These are phyloP conservation scores for Cystobasidiaceae sp. DNA, from an alignment of 1,284 basidiomycete genomes.

Conservation along the genomic window DNA sequence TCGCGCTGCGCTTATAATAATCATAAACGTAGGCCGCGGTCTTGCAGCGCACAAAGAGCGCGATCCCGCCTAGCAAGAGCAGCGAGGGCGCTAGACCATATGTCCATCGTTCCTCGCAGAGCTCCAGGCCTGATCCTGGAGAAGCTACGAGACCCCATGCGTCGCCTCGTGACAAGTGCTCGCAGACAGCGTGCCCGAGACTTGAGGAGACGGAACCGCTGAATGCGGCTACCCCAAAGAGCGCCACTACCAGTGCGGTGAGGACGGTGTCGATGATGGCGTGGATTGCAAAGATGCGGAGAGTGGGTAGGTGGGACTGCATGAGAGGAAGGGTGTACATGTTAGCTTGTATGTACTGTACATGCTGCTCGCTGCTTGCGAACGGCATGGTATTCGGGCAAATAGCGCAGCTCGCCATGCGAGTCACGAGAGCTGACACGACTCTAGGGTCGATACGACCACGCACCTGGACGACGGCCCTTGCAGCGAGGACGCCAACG, in stretches of 20 bases:
- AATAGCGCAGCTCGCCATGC: too few species aligned
- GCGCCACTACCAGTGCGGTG: not conserved
- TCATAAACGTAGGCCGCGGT: constrained; percentile 5
- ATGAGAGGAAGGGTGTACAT: not conserved
- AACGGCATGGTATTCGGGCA: too few species aligned
- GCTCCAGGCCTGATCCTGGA: constrained; percentile 19
- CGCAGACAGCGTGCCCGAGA: constrained; percentile 24
- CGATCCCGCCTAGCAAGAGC: constrained; percentile 9
- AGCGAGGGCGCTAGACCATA: constrained; percentile 19
- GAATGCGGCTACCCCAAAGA: constrained; percentile 6
- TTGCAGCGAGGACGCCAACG: constrained; percentile 2
- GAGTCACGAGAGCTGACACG: too few species aligned
- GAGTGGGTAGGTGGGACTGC: constrained; percentile 15
- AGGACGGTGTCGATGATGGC: constrained; percentile 27
- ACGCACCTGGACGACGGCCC: constrained; percentile 16
- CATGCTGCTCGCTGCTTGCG: too few species aligned
- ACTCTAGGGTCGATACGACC: too few species aligned
- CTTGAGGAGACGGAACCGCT: not conserved
- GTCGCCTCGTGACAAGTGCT: constrained; percentile 25
- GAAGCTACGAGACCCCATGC: constrained; percentile 22
- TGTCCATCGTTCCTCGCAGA: constrained; percentile 27
- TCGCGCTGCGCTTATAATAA: constrained; percentile 9
- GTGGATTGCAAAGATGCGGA: constrained; percentile 27
- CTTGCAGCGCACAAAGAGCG: constrained; percentile 6
- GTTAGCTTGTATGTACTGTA: too few species aligned